Evolutionary conservation across 1,284 basidiomycete genomes (phyloP).

Genomic region (Hypsizygus ulmarius): DNA sequence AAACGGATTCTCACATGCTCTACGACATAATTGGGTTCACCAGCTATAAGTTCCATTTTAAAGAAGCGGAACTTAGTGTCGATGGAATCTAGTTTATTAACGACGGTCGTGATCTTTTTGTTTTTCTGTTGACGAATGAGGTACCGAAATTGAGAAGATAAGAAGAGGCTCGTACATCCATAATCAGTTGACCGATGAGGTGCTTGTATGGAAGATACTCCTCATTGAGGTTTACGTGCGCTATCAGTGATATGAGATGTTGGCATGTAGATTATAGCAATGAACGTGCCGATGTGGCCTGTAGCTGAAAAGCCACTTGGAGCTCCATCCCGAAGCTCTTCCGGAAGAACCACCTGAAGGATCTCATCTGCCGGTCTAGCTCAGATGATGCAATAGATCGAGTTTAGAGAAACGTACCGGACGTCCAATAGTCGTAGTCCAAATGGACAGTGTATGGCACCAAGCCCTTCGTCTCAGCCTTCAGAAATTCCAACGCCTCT

Average conservation of each 20-base stretch:
- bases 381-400: not conserved
- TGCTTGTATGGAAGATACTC: constrained; percentile 92
- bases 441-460: constrained; percentile 60
- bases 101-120: constrained; percentile 77
- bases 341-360: constrained; percentile 75
- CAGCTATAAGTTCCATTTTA: constrained; percentile 95
- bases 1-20: constrained; percentile 61
- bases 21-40: constrained; percentile 82
- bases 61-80: constrained; percentile 91
- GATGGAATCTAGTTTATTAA: constrained; percentile 93
- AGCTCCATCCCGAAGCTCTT: constrained; percentile 70
- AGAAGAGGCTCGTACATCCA: constrained; percentile 65
- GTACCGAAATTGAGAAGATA: not conserved
- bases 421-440: constrained; percentile 83
- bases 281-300: constrained; percentile 81
- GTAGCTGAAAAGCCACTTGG: constrained; percentile 87
- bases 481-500: constrained; percentile 54
- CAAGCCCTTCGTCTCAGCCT: constrained; percentile 52
- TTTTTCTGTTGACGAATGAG: constrained; percentile 66
- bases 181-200: constrained; percentile 87
- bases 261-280: not conserved
- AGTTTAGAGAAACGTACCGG: constrained; percentile 48
- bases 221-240: constrained; percentile 87
- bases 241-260: constrained; percentile 29
- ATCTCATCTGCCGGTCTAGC: constrained; percentile 65